Evolutionary conservation across 2,329 filamentous ascomycete species (phyloP).

Genomic region (Lachnellula occidentalis): DNA sequence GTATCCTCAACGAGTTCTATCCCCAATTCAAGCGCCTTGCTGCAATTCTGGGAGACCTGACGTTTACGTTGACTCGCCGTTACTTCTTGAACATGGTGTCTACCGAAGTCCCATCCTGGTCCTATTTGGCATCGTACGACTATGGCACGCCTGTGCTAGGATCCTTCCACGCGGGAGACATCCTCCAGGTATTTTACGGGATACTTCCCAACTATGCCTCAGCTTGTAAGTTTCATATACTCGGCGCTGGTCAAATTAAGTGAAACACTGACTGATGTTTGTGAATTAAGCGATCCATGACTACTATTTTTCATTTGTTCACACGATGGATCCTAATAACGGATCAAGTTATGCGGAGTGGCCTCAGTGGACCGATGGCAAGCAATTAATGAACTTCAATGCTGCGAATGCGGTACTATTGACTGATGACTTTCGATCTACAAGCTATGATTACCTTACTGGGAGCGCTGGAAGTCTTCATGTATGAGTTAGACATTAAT

Average conservation of each 20-base stretch:
- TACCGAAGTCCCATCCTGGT: conserved; percentile 59
- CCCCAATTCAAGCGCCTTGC: conserved; percentile 73
- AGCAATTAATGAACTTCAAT: conserved; percentile 47
- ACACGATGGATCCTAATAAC: conserved; percentile 64
- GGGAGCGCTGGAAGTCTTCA: conserved; percentile 21
- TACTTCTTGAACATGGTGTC: conserved; percentile 49
- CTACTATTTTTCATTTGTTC: conserved; percentile 70
- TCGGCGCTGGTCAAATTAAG: no score
- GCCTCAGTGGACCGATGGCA: conserved; percentile 47
- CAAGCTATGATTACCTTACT: conserved; percentile 38
- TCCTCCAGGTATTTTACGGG: conserved; percentile 57
- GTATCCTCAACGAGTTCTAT: conserved; percentile 66
- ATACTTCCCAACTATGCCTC: conserved; percentile 43
- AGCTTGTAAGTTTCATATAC: conserved; percentile 29
- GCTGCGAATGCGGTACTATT: conserved; percentile 35
- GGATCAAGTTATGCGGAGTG: conserved; percentile 34
- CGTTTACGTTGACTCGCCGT: conserved; percentile 68
- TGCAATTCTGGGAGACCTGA: conserved; percentile 69
- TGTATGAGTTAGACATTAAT: conserved; percentile 11
- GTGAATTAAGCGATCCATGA: conserved; percentile 45
- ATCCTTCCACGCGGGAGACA: conserved; percentile 68
- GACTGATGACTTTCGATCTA: conserved; percentile 43
- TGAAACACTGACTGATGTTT: background rate
- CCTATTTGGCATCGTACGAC: conserved; percentile 68
- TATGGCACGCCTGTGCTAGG: conserved; percentile 67